These are phyloP conservation scores for Biscogniauxia sp. DNA, from an alignment of 2,329 filamentous ascomycete species.

Conservation along the genomic window DNA sequence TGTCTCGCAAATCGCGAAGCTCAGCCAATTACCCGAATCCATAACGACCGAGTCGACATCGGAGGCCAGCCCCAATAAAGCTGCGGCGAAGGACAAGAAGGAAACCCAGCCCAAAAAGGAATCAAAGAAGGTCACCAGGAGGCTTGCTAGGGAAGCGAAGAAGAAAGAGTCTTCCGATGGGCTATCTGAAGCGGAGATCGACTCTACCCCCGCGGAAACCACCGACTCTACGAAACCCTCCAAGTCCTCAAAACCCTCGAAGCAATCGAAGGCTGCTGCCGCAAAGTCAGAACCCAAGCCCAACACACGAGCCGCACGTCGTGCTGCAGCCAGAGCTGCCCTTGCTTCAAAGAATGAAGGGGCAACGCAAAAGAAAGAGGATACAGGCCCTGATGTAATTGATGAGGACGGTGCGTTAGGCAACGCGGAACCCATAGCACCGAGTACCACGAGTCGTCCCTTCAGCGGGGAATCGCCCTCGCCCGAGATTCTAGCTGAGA, in stretches of 20 bases:
- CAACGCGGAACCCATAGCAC: background rate
- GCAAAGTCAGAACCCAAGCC: background rate
- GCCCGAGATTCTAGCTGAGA: background rate
- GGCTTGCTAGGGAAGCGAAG: background rate
- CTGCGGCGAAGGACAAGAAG: background rate
- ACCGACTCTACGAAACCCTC: background rate
- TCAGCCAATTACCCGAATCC: background rate
- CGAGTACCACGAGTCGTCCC: background rate
- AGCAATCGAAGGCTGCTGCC: background rate
- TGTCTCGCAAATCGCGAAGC: constrained; percentile 21
- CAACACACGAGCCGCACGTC: background rate
- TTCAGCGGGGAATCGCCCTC: background rate
- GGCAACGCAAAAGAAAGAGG: background rate
- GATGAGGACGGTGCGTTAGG: background rate
- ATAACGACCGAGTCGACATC: background rate
- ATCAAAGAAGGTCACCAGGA: background rate
- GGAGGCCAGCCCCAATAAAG: background rate
- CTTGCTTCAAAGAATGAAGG: background rate
- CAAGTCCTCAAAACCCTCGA: background rate
- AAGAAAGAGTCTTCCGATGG: background rate
- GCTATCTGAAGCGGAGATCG: background rate
- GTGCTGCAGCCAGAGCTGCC: no score
- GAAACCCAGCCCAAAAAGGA: constrained; percentile 2
- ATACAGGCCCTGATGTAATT: background rate
- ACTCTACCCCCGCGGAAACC: no score